These are phyloP conservation scores for Aegle marmelos DNA, from an alignment of 345 rosid species.

Conservation along the genomic window DNA sequence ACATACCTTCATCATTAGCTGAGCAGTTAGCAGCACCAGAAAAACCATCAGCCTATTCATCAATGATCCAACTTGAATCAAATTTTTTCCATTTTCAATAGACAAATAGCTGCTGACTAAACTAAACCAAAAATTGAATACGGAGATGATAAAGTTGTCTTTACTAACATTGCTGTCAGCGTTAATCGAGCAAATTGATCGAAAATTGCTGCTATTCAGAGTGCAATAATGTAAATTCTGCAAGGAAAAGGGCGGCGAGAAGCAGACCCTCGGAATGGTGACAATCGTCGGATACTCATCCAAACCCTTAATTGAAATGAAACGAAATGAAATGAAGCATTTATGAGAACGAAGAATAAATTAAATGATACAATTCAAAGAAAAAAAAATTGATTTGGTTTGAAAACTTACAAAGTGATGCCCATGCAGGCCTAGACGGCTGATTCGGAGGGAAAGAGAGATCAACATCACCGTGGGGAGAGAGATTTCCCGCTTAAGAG, in stretches of 20 bases:
- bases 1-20: constrained; percentile 27
- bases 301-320: constrained; percentile 15
- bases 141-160: neutral
- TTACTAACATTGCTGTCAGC: constrained; percentile 31
- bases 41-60: constrained; percentile 28
- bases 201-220: neutral
- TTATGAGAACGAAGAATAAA: neutral
- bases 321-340: neutral
- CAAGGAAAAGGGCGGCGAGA: neutral
- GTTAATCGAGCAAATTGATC: constrained; percentile 19
- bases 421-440: neutral
- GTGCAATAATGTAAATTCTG: neutral
- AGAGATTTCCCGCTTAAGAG: neutral
- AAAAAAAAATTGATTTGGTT: neutral
- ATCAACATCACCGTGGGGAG: neutral
- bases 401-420: neutral
- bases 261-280: constrained; percentile 9
- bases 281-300: neutral
- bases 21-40: constrained; percentile 19
- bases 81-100: neutral
- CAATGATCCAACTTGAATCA: neutral
- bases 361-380: neutral
- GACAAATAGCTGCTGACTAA: neutral
- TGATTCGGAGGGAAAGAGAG: neutral
- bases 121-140: neutral